Evolutionary conservation across 2,329 filamentous ascomycete genomes (phyloP).

Genomic region (Xylaria sp.): DNA sequence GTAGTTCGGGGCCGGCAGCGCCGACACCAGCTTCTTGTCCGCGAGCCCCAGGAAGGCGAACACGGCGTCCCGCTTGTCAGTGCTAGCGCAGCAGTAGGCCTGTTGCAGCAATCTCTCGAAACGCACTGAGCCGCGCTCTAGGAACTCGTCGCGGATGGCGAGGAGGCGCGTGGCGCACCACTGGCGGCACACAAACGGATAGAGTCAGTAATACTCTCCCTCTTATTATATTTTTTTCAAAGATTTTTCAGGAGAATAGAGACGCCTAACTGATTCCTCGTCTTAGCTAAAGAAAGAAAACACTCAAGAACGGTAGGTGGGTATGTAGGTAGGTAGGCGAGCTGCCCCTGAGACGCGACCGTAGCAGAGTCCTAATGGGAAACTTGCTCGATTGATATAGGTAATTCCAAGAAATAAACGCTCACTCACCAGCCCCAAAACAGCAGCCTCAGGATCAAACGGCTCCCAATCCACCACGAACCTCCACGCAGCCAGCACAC

Average conservation of each 20-base stretch:
- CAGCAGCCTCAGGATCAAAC: background rate
- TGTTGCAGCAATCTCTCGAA: background rate
- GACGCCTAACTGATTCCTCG: background rate
- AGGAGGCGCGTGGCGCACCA: conserved; percentile 1
- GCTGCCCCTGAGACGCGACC: background rate
- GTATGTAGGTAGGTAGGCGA: background rate
- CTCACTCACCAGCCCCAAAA: background rate
- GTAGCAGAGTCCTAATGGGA: too few species aligned
- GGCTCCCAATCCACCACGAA: background rate
- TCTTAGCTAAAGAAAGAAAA: background rate
- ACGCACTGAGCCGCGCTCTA: background rate
- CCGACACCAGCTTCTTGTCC: background rate
- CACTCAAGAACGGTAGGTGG: background rate
- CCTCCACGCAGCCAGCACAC: background rate
- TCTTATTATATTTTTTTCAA: background rate
- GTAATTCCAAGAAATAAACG: background rate
- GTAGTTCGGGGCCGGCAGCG: background rate
- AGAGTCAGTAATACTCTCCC: background rate
- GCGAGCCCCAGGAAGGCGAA: background rate
- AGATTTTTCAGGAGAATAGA: background rate
- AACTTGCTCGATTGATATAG: too few species aligned
- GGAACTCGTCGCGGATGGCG: background rate
- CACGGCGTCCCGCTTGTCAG: background rate
- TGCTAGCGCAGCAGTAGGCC: background rate
- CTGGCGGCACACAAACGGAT: background rate